Conservation (phyloP, 2,329 filamentous ascomycete genomes). For the Helotiales sp. region DNA sequence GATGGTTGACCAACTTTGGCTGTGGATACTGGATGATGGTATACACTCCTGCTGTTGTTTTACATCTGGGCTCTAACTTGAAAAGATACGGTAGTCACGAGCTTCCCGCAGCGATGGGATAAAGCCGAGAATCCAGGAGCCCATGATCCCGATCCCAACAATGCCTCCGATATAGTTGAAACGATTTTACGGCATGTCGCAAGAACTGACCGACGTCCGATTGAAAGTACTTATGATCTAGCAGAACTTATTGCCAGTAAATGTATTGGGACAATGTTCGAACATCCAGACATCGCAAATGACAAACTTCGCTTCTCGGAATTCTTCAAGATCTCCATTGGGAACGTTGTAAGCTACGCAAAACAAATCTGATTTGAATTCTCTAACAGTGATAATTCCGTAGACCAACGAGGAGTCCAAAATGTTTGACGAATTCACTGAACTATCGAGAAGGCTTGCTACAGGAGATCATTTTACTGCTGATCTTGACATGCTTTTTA, state of each 20-base stretch:
- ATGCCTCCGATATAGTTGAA: slow-evolving; percentile 5
- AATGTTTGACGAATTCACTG: slow-evolving; percentile 8
- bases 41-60: background rate
- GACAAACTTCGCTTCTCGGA: slow-evolving; percentile 4
- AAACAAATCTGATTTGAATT: background rate
- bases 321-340: slow-evolving; percentile 5
- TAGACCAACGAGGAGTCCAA: slow-evolving; percentile 5
- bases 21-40: slow-evolving; percentile 6
- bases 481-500: slow-evolving; percentile 1
- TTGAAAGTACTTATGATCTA: background rate
- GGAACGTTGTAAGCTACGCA: background rate
- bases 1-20: slow-evolving; percentile 10
- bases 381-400: background rate
- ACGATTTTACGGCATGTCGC: background rate
- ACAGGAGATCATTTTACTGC: background rate
- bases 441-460: background rate
- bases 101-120: slow-evolving; percentile 5
- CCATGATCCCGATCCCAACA: background rate
- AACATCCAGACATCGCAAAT: slow-evolving; percentile 8
- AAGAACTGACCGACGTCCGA: background rate
- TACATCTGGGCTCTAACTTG: background rate
- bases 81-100: background rate
- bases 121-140: background rate
- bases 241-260: slow-evolving; percentile 5
- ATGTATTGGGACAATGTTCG: slow-evolving; percentile 8